Conservation (phyloP, 768 basidiomycete genomes). For the Coprinopsis cinerea region DNA sequence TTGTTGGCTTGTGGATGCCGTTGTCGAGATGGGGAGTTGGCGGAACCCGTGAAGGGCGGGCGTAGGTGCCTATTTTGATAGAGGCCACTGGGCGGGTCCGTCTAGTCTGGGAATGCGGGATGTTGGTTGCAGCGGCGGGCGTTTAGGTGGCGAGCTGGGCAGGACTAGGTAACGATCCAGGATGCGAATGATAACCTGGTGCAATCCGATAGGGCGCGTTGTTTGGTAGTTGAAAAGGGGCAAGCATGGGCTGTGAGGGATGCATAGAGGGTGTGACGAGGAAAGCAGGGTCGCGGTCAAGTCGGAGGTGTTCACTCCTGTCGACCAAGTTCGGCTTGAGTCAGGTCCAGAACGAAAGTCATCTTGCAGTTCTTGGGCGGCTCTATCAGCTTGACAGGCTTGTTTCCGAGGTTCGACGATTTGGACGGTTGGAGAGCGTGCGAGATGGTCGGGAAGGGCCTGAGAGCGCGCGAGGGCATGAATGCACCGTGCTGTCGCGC, state of each 20-base stretch:
- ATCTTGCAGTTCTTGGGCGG: conserved; percentile 67
- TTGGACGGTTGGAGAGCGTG: conserved; percentile 30
- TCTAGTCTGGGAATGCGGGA: no score
- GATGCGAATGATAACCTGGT: no score
- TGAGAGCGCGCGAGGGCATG: conserved; percentile 65
- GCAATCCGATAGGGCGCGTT: no score
- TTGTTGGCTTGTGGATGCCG: not conserved
- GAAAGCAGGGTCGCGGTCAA: no score
- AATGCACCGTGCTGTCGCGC: conserved; percentile 46
- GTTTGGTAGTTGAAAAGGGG: no score
- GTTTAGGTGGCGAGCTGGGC: no score
- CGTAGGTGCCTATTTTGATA: no score
- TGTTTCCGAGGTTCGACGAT: conserved; percentile 21
- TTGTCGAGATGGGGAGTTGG: not conserved
- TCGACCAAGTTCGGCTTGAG: conserved; percentile 77
- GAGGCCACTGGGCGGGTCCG: no score
- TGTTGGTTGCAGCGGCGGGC: no score
- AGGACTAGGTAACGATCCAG: no score
- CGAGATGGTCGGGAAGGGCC: conserved; percentile 69
- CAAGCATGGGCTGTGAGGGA: no score
- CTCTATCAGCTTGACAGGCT: conserved; percentile 68
- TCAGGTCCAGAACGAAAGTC: conserved; percentile 72
- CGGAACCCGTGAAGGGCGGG: not conserved
- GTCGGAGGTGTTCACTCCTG: conserved; percentile 31
- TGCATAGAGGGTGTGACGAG: no score